phyloP scores from a whole-genome alignment of 805 yeast species.

The Schwanniomyces yamadae region DNA sequence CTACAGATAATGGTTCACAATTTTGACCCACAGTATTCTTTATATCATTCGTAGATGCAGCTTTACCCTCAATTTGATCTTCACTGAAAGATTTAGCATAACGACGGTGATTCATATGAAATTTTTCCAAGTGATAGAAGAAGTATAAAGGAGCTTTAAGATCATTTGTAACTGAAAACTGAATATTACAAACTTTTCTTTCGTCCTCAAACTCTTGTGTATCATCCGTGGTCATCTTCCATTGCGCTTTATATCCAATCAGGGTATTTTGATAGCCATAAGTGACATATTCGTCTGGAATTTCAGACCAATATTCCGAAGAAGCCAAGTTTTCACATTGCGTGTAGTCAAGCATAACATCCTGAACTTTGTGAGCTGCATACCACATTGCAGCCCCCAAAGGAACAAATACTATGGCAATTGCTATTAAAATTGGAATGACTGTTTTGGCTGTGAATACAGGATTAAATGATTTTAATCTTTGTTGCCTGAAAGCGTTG shows the following conservation, averaged over 20 bases:
- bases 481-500: conserved; percentile 56
- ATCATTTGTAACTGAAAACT: conserved; percentile 34
- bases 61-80: conserved; percentile 42
- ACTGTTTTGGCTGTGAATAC: conserved; percentile 44
- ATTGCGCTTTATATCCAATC: conserved; percentile 24
- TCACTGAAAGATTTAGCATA: conserved; percentile 44
- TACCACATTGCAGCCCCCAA: conserved; percentile 49
- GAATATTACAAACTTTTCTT: conserved; percentile 45
- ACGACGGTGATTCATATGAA: conserved; percentile 45
- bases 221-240: conserved; percentile 38
- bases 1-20: conserved; percentile 40
- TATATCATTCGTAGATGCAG: conserved; percentile 31
- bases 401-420: conserved; percentile 42
- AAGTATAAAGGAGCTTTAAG: conserved; percentile 41
- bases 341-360: conserved; percentile 40
- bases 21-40: conserved; percentile 45
- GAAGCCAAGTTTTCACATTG: conserved; percentile 40
- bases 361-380: conserved; percentile 39
- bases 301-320: conserved; percentile 29
- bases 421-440: conserved; percentile 36
- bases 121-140: conserved; percentile 40
- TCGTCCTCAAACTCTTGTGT: conserved; percentile 50
- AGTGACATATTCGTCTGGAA: conserved; percentile 42
- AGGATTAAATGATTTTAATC: conserved; percentile 50
- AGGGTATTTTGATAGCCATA: conserved; percentile 18